Evolutionary conservation across 2,329 filamentous ascomycete genomes (phyloP).

Genomic region (Myriosclerotinia scirpicola): DNA sequence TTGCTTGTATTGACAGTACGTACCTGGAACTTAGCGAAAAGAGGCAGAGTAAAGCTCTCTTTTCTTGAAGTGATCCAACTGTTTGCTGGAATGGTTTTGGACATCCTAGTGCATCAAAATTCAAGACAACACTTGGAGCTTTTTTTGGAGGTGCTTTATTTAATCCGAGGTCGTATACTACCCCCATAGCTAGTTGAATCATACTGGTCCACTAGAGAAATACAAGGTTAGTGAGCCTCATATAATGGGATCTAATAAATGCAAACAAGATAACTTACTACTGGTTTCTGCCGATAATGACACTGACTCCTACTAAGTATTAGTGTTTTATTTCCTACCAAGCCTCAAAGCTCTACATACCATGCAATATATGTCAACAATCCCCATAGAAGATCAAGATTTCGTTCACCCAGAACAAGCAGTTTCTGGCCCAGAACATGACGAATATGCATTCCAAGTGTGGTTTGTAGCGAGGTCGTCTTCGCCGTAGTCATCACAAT

Average conservation of each 20-base stretch:
- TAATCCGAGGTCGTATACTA: constrained; percentile 28
- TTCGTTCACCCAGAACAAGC: constrained; percentile 50
- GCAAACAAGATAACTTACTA: background rate
- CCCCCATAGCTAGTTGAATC: constrained; percentile 27
- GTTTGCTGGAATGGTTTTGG: constrained; percentile 14
- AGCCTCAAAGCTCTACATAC: background rate
- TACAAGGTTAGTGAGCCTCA: background rate
- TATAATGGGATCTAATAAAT: background rate
- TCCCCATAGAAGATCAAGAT: constrained; percentile 53
- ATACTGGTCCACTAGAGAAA: constrained; percentile 17
- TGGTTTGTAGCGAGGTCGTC: constrained; percentile 44
- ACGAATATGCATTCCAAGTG: constrained; percentile 46
- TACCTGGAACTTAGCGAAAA: constrained; percentile 48
- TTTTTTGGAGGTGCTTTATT: constrained; percentile 28
- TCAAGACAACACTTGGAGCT: constrained; percentile 3
- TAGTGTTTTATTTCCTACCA: background rate
- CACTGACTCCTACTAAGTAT: constrained; percentile 41
- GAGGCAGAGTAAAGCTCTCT: constrained; percentile 50
- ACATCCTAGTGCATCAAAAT: constrained; percentile 20
- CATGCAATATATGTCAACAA: constrained; percentile 41
- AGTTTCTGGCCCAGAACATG: constrained; percentile 49
- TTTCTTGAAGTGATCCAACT: constrained; percentile 50
- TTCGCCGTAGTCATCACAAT: constrained; percentile 50
- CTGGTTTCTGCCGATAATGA: constrained; percentile 16
- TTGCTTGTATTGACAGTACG: constrained; percentile 26